Percentiles rank a stretch among this genome's conserved stretches.
phyloP scores from a whole-genome alignment of 164 flowering plant genomes.

The Buxus sempervirens region DNA sequence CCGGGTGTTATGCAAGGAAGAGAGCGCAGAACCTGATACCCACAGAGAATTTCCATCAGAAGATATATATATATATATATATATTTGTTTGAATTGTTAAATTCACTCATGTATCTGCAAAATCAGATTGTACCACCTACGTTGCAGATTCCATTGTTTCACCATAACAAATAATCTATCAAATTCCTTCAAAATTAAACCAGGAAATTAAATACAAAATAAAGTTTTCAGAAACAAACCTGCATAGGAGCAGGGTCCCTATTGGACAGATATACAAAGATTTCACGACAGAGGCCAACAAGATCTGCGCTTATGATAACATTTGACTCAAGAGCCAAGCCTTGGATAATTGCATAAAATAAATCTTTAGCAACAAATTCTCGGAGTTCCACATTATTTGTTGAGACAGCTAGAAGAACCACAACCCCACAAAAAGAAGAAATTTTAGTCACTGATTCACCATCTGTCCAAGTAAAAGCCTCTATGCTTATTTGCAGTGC shows the following conservation, averaged over 20 bases:
- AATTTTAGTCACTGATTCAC: conserved; percentile 72
- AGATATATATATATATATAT: neutral
- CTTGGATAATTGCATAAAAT: conserved; percentile 74
- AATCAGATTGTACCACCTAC: too few species aligned
- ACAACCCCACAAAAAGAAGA: conserved; percentile 66
- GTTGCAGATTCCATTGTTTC: neutral
- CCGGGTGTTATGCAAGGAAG: conserved; percentile 68
- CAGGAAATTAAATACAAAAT: neutral
- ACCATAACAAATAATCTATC: too few species aligned
- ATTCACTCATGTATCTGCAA: too few species aligned
- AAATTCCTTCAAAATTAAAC: neutral
- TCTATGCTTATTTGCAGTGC: conserved; percentile 62
- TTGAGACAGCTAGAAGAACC: conserved; percentile 53
- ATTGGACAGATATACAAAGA: conserved; percentile 67
- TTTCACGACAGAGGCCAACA: conserved; percentile 84
- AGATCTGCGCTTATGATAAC: conserved; percentile 70
- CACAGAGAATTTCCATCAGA: conserved; percentile 8
- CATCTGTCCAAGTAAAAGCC: conserved; percentile 83
- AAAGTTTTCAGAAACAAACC: conserved; percentile 41
- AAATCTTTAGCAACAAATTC: conserved; percentile 79
- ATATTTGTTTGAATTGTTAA: neutral
- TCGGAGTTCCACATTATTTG: conserved; percentile 62
- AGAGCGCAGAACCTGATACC: conserved; percentile 69
- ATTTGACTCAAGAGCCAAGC: conserved; percentile 83
- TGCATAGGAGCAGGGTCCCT: conserved; percentile 83